Conservation (phyloP, 2,329 filamentous ascomycete genomes). For the Xylariaceae sp. region DNA sequence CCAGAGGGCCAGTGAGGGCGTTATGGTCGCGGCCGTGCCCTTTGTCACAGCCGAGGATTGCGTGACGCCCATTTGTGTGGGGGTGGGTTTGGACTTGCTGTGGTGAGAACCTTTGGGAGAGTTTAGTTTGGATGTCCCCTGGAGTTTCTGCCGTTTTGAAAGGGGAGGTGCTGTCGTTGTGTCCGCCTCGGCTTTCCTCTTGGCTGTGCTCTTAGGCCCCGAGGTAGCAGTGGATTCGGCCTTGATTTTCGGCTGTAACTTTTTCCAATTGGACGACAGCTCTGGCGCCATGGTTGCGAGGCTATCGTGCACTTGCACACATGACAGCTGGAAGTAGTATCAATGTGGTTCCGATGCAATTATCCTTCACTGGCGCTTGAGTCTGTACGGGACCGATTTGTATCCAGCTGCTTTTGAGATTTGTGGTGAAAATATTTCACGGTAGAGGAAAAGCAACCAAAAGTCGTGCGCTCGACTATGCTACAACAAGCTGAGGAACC, state of each 20-base stretch:
- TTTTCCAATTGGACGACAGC: slow-evolving; percentile 77
- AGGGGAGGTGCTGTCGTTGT: slow-evolving; percentile 24
- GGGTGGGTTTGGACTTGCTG: slow-evolving; percentile 14
- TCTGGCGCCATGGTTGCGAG: slow-evolving; percentile 44
- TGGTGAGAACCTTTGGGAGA: not conserved
- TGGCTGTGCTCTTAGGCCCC: slow-evolving; percentile 37
- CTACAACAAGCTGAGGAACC: not conserved
- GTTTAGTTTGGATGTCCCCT: slow-evolving; percentile 31
- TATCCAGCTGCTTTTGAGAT: not conserved
- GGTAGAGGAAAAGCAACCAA: not conserved
- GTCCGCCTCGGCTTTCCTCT: slow-evolving; percentile 44
- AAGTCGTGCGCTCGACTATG: not conserved
- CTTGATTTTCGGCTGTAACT: slow-evolving; percentile 66
- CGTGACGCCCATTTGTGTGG: slow-evolving; percentile 57
- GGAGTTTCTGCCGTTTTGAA: slow-evolving; percentile 28
- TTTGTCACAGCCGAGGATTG: slow-evolving; percentile 52
- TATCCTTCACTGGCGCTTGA: not conserved
- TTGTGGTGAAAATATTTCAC: not conserved
- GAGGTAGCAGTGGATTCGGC: slow-evolving; percentile 43
- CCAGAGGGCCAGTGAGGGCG: slow-evolving; percentile 62
- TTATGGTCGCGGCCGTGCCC: slow-evolving; percentile 44
- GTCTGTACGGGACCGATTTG: not conserved
- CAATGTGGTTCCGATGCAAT: not conserved
- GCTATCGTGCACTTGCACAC: not conserved
- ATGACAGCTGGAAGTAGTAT: not conserved